These are phyloP conservation scores for Hibiscus trionum DNA, from an alignment of 345 rosid species.

Conservation along the genomic window DNA sequence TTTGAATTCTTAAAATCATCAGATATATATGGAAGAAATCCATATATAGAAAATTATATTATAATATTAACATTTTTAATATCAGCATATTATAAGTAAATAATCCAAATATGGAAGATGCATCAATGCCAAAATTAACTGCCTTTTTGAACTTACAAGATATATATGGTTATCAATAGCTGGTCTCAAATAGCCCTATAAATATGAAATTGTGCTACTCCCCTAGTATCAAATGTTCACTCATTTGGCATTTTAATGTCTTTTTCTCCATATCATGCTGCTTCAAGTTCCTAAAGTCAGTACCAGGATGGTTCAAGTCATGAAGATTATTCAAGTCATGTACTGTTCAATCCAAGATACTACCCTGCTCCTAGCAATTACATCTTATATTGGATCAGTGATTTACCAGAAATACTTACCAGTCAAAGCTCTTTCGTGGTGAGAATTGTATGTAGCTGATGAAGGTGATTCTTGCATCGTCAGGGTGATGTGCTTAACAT, in stretches of 20 bases:
- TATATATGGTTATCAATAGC: background rate
- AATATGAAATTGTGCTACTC: background rate
- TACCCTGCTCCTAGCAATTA: background rate
- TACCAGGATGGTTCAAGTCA: background rate
- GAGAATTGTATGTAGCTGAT: background rate
- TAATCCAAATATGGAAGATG: background rate
- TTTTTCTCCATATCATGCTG: background rate
- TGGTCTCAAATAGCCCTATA: background rate
- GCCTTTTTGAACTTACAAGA: background rate
- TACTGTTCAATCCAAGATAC: background rate
- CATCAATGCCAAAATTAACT: background rate
- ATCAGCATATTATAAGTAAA: too few species aligned
- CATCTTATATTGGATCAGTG: background rate
- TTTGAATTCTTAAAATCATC: background rate
- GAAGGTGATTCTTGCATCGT: background rate
- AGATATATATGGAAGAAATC: background rate
- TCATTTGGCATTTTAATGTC: too few species aligned
- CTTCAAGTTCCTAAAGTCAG: background rate
- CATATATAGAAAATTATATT: background rate
- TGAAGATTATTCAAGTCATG: background rate
- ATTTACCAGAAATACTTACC: background rate
- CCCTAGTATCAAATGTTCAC: too few species aligned
- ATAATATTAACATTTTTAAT: too few species aligned
- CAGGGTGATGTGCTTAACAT: background rate
- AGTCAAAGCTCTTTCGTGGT: background rate